phyloP scores from a whole-genome alignment of 108 stramenopile genomes.

The Cyclostephanos tholiformis region DNA sequence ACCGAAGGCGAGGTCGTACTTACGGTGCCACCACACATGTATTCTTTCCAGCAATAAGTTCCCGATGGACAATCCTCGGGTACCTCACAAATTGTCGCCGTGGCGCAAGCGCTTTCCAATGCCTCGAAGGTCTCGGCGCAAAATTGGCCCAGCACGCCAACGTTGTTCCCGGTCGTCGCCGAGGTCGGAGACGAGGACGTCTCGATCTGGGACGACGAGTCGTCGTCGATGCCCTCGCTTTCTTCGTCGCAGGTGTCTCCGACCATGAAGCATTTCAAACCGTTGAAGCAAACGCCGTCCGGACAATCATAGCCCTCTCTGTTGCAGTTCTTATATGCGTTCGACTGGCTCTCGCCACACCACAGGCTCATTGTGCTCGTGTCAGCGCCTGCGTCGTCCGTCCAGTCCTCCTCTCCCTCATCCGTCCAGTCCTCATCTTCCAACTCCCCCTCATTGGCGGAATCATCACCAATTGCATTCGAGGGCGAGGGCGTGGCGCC shows the following conservation, averaged over 20 bases:
- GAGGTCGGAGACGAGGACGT: neutral
- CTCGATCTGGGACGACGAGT: neutral
- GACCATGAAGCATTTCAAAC: conserved; percentile 40
- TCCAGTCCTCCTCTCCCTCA: conserved; percentile 32
- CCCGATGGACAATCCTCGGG: conserved; percentile 12
- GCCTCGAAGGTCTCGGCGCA: neutral
- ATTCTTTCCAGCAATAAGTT: conserved; percentile 10
- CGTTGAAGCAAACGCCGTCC: conserved; percentile 30
- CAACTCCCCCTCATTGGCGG: neutral
- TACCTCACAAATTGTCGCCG: neutral
- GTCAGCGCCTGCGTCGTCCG: neutral
- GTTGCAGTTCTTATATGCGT: conserved; percentile 36
- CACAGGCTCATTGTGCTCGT: conserved; percentile 27
- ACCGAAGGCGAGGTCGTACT: neutral
- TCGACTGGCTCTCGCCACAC: conserved; percentile 30
- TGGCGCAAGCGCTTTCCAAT: conserved; percentile 1
- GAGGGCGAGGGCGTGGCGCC: neutral
- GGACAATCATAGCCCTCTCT: conserved; percentile 39
- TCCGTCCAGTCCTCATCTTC: neutral
- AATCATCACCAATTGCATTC: neutral
- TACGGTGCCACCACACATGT: neutral
- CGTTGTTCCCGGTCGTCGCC: neutral
- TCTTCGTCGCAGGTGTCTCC: neutral
- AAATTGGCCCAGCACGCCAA: neutral
- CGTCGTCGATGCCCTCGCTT: neutral